These are phyloP conservation scores for Scedosporium aurantiacum DNA, from an alignment of 2,329 filamentous ascomycete genomes.

Conservation along the genomic window DNA sequence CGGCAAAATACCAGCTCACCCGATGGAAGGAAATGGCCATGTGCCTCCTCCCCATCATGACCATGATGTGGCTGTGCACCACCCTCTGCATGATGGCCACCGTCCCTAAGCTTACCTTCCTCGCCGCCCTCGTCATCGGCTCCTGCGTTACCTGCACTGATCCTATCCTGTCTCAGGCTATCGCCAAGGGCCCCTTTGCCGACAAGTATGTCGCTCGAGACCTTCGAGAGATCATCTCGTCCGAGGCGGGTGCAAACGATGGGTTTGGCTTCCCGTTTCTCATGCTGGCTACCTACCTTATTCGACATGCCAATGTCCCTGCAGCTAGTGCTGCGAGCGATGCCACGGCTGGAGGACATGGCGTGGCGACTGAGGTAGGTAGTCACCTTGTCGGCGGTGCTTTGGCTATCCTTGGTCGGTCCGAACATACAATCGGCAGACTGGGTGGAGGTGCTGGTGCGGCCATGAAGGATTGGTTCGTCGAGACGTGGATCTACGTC, in stretches of 20 bases:
- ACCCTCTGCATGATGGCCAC: constrained; percentile 43
- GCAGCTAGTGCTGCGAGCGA: constrained; percentile 2
- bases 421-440: constrained; percentile 29
- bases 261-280: constrained; percentile 53
- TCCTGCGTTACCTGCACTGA: constrained; percentile 53
- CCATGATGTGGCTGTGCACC: constrained; percentile 49
- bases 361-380: not conserved
- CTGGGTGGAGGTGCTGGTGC: constrained; percentile 39
- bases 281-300: constrained; percentile 44
- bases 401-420: constrained; percentile 4
- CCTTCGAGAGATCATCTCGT: constrained; percentile 49
- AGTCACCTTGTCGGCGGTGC: constrained; percentile 10
- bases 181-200: constrained; percentile 51
- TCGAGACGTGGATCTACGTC: constrained; percentile 51
- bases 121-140: constrained; percentile 45
- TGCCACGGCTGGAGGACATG: constrained; percentile 1
- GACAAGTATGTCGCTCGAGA: constrained; percentile 49
- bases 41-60: constrained; percentile 48
- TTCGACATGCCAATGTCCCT: constrained; percentile 37
- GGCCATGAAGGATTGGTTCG: constrained; percentile 44
- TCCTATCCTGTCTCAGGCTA: constrained; percentile 49
- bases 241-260: constrained; percentile 51
- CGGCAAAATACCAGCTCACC: constrained; percentile 38
- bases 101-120: constrained; percentile 41
- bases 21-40: constrained; percentile 43